Conservation (phyloP, 2,329 filamentous ascomycete species). For the Tolypocladium paradoxum region DNA sequence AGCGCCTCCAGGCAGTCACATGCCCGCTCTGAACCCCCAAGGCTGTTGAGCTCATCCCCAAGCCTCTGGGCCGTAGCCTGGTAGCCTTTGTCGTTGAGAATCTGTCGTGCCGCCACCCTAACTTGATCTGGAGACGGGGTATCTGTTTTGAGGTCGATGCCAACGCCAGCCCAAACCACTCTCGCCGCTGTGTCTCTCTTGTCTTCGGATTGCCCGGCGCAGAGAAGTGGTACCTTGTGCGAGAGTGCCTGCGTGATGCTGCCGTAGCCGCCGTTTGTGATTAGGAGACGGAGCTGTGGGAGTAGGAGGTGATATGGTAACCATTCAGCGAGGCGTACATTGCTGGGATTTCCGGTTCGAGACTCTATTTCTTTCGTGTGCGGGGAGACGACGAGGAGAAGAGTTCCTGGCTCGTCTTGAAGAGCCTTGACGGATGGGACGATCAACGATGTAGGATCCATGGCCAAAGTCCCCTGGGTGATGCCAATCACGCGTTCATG, state of each 20-base stretch:
- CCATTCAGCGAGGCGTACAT: slow-evolving; percentile 21
- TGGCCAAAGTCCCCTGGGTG: slow-evolving; percentile 27
- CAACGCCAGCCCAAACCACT: slow-evolving; percentile 19
- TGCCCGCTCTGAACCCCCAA: slow-evolving; percentile 16
- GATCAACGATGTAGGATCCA: slow-evolving; percentile 24
- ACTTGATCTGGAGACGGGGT: slow-evolving; percentile 17
- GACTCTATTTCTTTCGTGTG: slow-evolving; percentile 14
- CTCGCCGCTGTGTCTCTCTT: slow-evolving; percentile 25
- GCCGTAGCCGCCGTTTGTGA: slow-evolving; percentile 27
- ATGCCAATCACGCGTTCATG: slow-evolving; percentile 21
- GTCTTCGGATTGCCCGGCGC: slow-evolving; percentile 24
- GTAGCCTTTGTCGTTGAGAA: slow-evolving; percentile 15
- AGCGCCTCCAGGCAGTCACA: slow-evolving; percentile 19
- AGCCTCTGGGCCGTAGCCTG: slow-evolving; percentile 10
- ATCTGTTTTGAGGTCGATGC: slow-evolving; percentile 25
- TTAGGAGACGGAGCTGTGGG: slow-evolving; percentile 19
- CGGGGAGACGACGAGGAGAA: slow-evolving; percentile 23
- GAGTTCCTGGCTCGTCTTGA: slow-evolving; percentile 11
- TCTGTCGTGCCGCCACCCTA: slow-evolving; percentile 11
- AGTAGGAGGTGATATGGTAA: slow-evolving; percentile 25
- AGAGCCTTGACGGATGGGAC: slow-evolving; percentile 25
- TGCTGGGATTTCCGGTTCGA: slow-evolving; percentile 9
- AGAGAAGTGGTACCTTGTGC: slow-evolving; percentile 23
- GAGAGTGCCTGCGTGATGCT: slow-evolving; percentile 25
- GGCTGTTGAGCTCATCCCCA: slow-evolving; percentile 16